Evolutionary conservation across 805 yeast genomes (phyloP).

Genomic region (Blastobotrys mokoenaii): DNA sequence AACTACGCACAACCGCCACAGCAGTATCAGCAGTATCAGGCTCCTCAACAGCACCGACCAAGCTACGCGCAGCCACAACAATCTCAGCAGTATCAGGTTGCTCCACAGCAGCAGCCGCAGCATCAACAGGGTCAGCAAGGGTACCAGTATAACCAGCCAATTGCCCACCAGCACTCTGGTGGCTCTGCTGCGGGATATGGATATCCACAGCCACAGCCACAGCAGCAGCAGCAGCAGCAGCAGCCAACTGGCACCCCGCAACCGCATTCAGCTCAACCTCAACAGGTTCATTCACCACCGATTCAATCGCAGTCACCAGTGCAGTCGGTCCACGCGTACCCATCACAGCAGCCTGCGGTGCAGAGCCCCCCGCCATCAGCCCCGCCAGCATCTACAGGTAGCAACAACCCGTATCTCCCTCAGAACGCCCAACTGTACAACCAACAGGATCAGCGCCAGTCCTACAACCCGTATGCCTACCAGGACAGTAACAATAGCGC

Average conservation of each 20-base stretch:
- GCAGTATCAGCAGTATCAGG: slow-evolving; percentile 1
- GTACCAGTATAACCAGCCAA: neutral
- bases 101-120: slow-evolving; percentile 4
- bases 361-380: too few relatives aligned
- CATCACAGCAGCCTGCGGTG: too few relatives aligned
- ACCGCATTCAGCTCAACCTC: neutral
- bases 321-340: neutral
- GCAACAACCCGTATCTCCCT: too few relatives aligned
- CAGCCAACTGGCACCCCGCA: neutral
- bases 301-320: neutral
- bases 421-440: too few relatives aligned
- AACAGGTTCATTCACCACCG: neutral
- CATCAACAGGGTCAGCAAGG: slow-evolving; percentile 2
- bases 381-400: too few relatives aligned
- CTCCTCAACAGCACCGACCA: neutral
- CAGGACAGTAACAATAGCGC: too few relatives aligned
- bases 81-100: slow-evolving; percentile 6
- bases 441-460: too few relatives aligned
- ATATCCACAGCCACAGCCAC: neutral
- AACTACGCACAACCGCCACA: slow-evolving; percentile 1
- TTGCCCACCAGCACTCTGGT: neutral
- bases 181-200: neutral
- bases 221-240: slow-evolving; percentile 1
- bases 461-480: too few relatives aligned
- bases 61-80: slow-evolving; percentile 1